Percentiles rank a stretch among this genome's conserved stretches.
Evolutionary conservation across 192 early-diverging fungal genomes (phyloP).

Genomic region (Radiomyces spectabilis): DNA sequence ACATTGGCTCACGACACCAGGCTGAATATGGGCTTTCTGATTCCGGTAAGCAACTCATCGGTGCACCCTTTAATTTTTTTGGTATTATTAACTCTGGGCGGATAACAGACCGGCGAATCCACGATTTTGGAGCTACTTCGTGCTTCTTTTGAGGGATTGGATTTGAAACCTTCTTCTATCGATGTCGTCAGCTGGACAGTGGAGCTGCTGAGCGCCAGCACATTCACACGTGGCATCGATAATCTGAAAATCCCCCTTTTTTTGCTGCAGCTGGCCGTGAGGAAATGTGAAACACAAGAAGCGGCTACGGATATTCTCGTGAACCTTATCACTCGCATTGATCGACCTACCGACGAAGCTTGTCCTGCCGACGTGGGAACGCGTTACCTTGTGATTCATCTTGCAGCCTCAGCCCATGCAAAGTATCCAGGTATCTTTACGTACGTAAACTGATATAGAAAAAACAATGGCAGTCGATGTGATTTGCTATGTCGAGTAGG

Average conservation of each 20-base stretch:
- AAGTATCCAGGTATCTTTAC: too few species aligned
- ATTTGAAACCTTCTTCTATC: conserved; percentile 12
- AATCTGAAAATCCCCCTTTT: conserved; percentile 15
- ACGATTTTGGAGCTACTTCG: conserved; percentile 10
- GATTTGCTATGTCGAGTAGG: too few species aligned
- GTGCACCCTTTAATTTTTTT: too few species aligned
- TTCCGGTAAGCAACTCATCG: conserved; percentile 12
- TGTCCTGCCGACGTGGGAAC: neutral
- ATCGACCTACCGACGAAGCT: neutral
- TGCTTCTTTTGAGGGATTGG: conserved; percentile 12
- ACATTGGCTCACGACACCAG: conserved; percentile 13
- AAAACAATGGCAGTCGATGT: too few species aligned
- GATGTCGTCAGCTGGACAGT: conserved; percentile 19
- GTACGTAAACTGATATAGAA: too few species aligned
- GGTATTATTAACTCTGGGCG: too few species aligned
- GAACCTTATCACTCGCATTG: conserved; percentile 7
- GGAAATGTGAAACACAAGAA: conserved; percentile 1
- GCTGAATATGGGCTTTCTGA: conserved; percentile 2
- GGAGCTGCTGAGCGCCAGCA: neutral
- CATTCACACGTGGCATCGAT: neutral
- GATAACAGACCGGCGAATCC: conserved; percentile 1
- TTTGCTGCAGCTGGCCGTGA: conserved; percentile 4
- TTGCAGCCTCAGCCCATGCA: conserved; percentile 7
- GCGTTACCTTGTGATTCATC: conserved; percentile 11
- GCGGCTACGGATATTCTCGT: conserved; percentile 5